Conservation (phyloP, 257 asterid species). For the Scutellaria baicalensis region DNA sequence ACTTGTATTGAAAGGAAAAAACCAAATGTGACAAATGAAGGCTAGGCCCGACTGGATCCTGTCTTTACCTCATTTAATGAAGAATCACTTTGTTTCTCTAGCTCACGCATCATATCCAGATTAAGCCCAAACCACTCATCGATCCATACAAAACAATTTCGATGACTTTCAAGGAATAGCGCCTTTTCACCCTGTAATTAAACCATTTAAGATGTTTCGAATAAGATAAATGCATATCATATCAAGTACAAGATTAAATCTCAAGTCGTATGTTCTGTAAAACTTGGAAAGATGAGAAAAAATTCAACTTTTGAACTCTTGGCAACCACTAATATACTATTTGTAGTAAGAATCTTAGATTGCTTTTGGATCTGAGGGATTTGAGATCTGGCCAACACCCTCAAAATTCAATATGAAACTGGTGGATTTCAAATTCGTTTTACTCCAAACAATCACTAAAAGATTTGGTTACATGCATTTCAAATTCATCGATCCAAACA, state of each 20-base stretch:
- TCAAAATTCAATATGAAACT: too few species aligned
- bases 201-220: background rate
- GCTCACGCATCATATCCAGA: slow-evolving; percentile 69
- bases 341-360: background rate
- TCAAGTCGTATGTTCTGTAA: background rate
- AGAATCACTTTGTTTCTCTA: slow-evolving; percentile 68
- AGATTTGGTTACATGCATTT: too few species aligned
- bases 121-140: slow-evolving; percentile 83
- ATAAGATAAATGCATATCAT: background rate
- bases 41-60: too few species aligned
- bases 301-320: too few species aligned
- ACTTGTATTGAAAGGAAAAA: background rate
- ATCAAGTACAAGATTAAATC: background rate
- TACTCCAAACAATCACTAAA: too few species aligned
- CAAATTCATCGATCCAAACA: too few species aligned
- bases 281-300: too few species aligned
- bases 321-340: background rate
- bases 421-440: too few species aligned
- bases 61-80: slow-evolving; percentile 57
- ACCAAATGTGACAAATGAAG: background rate
- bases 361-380: too few species aligned
- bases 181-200: slow-evolving; percentile 77
- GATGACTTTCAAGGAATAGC: slow-evolving; percentile 81
- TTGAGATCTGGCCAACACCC: too few species aligned
- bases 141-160: slow-evolving; percentile 76